Evolutionary conservation across 331 rosid species (phyloP).

Genomic region (Spiraea crenata): DNA sequence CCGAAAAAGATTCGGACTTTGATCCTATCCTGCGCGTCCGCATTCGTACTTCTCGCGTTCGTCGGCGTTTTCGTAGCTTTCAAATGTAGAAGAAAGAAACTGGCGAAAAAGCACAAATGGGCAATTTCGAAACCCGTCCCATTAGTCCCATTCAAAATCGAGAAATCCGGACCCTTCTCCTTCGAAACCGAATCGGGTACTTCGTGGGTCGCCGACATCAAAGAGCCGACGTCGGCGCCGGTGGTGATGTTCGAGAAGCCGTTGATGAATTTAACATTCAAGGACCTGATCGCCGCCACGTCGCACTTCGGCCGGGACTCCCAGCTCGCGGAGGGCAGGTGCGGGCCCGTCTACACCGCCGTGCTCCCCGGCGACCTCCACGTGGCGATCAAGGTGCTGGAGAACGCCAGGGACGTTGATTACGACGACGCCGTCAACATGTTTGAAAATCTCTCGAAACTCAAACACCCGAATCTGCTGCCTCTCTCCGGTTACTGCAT

Average conservation of each 20-base stretch:
- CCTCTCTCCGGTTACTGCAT: slow-evolving; percentile 97
- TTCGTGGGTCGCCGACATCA: slow-evolving; percentile 91
- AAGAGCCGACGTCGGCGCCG: slow-evolving; percentile 74
- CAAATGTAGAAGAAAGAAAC: slow-evolving; percentile 37
- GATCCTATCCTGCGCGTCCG: slow-evolving; percentile 34
- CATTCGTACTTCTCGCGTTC: slow-evolving; percentile 22
- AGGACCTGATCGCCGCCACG: slow-evolving; percentile 89
- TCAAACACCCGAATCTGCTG: slow-evolving; percentile 79
- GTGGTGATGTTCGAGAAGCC: slow-evolving; percentile 99
- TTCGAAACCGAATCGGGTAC: slow-evolving; percentile 90
- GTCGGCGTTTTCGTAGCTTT: slow-evolving; percentile 25
- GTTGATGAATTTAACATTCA: slow-evolving; percentile 67
- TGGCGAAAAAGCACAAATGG: slow-evolving; percentile 65
- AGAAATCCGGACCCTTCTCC: slow-evolving; percentile 85
- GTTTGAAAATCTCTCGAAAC: slow-evolving; percentile 54
- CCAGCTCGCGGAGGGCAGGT: slow-evolving; percentile 78
- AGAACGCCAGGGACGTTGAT: slow-evolving; percentile 60
- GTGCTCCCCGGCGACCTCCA: slow-evolving; percentile 82
- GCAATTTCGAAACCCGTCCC: slow-evolving; percentile 80
- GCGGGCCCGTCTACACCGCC: slow-evolving; percentile 96
- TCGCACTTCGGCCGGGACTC: slow-evolving; percentile 95
- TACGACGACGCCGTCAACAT: slow-evolving; percentile 54
- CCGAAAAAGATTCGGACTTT: slow-evolving; percentile 19
- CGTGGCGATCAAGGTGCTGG: slow-evolving; percentile 92
- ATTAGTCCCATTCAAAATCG: slow-evolving; percentile 51